Conservation (phyloP, 139 green algal species). For the Chlamydomonas sphaeroides region DNA sequence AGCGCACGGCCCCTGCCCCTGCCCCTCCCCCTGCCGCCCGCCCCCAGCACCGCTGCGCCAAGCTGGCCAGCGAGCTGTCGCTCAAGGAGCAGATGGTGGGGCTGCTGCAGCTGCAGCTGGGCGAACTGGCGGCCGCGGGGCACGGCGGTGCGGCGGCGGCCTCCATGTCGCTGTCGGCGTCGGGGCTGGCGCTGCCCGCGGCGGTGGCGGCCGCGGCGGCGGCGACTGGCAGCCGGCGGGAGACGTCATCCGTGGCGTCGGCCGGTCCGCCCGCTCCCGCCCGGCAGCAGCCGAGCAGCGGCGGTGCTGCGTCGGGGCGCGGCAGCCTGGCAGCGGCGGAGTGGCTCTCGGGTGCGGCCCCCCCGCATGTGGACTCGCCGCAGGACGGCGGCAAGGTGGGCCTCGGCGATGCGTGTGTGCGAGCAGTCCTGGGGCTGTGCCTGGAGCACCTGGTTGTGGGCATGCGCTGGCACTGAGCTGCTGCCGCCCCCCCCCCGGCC, state of each 20-base stretch:
- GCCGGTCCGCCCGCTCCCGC: not conserved
- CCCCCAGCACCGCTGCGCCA: constrained; percentile 29
- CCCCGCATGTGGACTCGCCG: not conserved
- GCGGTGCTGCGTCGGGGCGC: no score
- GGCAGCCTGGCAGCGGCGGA: not conserved
- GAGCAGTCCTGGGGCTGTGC: no score
- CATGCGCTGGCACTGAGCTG: no score
- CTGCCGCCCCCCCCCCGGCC: no score
- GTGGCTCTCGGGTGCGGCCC: not conserved
- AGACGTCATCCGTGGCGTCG: no score
- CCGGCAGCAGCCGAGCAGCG: no score
- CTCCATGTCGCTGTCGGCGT: constrained; percentile 15
- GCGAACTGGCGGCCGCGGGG: constrained; percentile 2
- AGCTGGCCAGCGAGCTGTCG: constrained; percentile 33
- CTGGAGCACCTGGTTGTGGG: no score
- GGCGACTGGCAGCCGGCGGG: not conserved
- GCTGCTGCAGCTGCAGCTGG: constrained; percentile 38
- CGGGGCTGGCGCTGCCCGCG: not conserved
- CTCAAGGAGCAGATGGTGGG: constrained; percentile 43
- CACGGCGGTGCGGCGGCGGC: not conserved
- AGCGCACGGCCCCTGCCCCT: not conserved
- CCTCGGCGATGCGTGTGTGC: no score
- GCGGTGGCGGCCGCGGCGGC: not conserved
- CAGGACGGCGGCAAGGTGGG: constrained; percentile 32
- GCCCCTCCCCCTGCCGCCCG: no score